Evolutionary conservation across 441 rosid species (phyloP).

Genomic region (Croton laevigatus): DNA sequence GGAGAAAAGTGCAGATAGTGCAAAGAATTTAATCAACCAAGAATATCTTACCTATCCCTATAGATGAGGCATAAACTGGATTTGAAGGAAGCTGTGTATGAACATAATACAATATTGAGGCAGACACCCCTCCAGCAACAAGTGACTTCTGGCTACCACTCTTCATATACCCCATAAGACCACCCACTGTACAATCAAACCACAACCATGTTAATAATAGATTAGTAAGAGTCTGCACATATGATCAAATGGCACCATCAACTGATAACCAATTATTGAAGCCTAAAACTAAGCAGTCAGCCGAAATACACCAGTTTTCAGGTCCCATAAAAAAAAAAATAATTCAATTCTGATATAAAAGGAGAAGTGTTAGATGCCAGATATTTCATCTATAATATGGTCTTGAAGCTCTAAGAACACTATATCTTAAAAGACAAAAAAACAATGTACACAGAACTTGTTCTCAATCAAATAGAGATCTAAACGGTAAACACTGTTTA

Average conservation of each 20-base stretch:
- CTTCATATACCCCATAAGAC: slow-evolving; percentile 76
- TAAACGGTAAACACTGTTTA: neutral
- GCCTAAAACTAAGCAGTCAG: neutral
- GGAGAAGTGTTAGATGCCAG: neutral
- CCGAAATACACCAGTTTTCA: neutral
- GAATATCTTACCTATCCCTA: slow-evolving; percentile 69
- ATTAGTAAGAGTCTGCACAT: neutral
- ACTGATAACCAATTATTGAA: neutral
- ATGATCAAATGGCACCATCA: neutral
- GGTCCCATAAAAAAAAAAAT: neutral
- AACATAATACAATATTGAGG: slow-evolving; percentile 63
- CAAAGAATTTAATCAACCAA: neutral
- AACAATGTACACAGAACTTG: too few species aligned
- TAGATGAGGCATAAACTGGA: slow-evolving; percentile 67
- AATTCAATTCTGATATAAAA: neutral
- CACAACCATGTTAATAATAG: slow-evolving; percentile 9
- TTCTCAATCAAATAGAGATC: neutral
- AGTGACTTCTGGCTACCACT: slow-evolving; percentile 87
- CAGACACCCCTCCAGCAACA: slow-evolving; percentile 75
- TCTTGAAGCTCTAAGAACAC: neutral
- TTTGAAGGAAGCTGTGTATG: slow-evolving; percentile 58
- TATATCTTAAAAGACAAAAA: too few species aligned
- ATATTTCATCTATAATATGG: neutral
- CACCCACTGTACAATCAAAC: slow-evolving; percentile 55
- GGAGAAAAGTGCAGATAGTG: neutral